Percentiles rank a stretch among this genome's conserved stretches.
These are phyloP conservation scores for Hortaea sp. DNA, from an alignment of 2,329 filamentous ascomycete genomes.

Conservation along the genomic window DNA sequence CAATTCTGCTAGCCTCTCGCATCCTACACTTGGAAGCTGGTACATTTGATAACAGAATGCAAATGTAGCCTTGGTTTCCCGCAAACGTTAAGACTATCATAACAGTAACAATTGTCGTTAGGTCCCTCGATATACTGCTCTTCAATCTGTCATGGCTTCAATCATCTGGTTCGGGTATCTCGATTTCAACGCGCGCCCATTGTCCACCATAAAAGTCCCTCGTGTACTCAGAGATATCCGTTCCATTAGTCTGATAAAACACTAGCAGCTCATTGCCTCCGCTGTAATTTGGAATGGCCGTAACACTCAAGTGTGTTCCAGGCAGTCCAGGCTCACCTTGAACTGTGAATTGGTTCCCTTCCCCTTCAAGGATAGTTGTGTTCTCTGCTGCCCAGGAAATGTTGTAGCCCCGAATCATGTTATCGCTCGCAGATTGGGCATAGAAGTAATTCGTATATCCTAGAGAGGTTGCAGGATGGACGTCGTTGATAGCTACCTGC, in stretches of 20 bases:
- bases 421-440: slow-evolving; percentile 26
- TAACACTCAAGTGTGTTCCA: slow-evolving; percentile 32
- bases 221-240: slow-evolving; percentile 19
- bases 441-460: slow-evolving; percentile 36
- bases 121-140: too few relatives aligned
- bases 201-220: slow-evolving; percentile 21
- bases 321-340: slow-evolving; percentile 25
- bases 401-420: slow-evolving; percentile 30
- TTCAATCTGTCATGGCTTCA: too few relatives aligned
- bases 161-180: background rate
- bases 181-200: slow-evolving; percentile 14
- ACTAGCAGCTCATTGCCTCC: slow-evolving; percentile 23
- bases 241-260: slow-evolving; percentile 23
- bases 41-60: too few relatives aligned
- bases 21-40: too few relatives aligned
- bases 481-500: slow-evolving; percentile 11
- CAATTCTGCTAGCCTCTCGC: too few relatives aligned
- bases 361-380: slow-evolving; percentile 20
- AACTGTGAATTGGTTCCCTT: slow-evolving; percentile 25
- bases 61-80: too few relatives aligned
- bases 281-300: slow-evolving; percentile 23
- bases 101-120: too few relatives aligned
- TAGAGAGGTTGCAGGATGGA: slow-evolving; percentile 30
- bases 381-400: slow-evolving; percentile 30
- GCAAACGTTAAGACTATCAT: too few relatives aligned